phyloP scores from a whole-genome alignment of 1,284 basidiomycete species.

The Laetiporus sulphureus region DNA sequence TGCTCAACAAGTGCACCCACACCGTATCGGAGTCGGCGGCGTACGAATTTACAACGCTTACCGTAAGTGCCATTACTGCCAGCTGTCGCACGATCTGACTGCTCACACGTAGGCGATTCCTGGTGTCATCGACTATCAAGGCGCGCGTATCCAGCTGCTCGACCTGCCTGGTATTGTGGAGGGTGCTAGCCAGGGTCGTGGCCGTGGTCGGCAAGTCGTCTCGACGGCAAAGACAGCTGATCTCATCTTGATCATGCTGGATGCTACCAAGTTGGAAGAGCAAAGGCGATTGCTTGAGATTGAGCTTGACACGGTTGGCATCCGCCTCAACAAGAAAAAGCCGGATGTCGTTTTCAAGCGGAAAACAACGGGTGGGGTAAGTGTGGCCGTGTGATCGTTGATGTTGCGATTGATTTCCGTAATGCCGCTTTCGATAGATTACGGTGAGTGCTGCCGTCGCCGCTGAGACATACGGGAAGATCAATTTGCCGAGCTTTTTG shows the following conservation, averaged over 20 bases:
- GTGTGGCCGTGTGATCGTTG: constrained; percentile 21
- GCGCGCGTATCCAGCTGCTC: constrained; percentile 87
- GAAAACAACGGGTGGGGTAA: constrained; percentile 87
- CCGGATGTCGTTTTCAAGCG: constrained; percentile 87
- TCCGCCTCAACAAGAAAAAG: constrained; percentile 83
- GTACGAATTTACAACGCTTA: constrained; percentile 95
- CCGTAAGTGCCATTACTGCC: constrained; percentile 38
- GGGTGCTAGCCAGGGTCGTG: constrained; percentile 90
- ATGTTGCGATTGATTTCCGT: background rate
- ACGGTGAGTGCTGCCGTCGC: constrained; percentile 33
- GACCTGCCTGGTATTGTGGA: constrained; percentile 98
- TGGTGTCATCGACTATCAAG: constrained; percentile 90
- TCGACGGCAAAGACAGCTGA: constrained; percentile 95
- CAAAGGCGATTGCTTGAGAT: constrained; percentile 85
- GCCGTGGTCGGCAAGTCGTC: constrained; percentile 94
- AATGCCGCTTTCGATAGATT: constrained; percentile 35
- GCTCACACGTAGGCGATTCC: constrained; percentile 73
- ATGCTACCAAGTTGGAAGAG: constrained; percentile 94
- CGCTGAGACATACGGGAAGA: background rate
- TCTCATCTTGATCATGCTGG: constrained; percentile 91
- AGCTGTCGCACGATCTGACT: background rate
- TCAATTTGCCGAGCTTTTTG: constrained; percentile 4
- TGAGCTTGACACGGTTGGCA: constrained; percentile 95
- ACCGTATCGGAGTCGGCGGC: constrained; percentile 87
- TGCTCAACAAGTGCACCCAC: constrained; percentile 88